These are phyloP conservation scores for Harrya chromipes DNA, from an alignment of 768 basidiomycete species.

Conservation along the genomic window DNA sequence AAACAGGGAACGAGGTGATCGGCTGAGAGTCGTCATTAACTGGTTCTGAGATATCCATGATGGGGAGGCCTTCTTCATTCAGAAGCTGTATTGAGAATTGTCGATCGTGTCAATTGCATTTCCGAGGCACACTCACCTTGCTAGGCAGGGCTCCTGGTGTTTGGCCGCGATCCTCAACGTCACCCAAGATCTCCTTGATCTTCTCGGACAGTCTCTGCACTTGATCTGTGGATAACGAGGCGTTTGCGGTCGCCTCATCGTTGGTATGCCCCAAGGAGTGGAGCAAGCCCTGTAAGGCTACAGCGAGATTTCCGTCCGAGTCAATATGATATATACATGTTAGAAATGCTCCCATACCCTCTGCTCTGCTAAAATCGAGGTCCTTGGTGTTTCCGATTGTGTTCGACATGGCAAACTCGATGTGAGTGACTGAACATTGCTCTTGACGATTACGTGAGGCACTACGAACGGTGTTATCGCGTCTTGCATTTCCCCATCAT, in stretches of 20 bases:
- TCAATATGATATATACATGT: background rate
- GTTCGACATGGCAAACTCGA: conserved; percentile 18
- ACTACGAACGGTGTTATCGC: conserved; percentile 1
- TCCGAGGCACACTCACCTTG: conserved; percentile 51
- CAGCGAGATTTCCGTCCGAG: conserved; percentile 11
- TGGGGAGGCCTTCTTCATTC: conserved; percentile 77
- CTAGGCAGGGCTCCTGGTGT: conserved; percentile 49
- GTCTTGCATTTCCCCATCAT: conserved; percentile 23
- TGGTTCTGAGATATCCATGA: conserved; percentile 74
- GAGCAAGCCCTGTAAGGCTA: conserved; percentile 41
- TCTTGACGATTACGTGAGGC: conserved; percentile 19
- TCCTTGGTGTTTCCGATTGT: conserved; percentile 18
- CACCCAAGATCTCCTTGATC: conserved; percentile 47
- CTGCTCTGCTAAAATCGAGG: conserved; percentile 31
- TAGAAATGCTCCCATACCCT: conserved; percentile 34
- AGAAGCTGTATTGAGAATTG: conserved; percentile 45
- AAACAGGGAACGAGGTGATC: conserved; percentile 15
- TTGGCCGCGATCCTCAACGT: conserved; percentile 41
- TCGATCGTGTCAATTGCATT: conserved; percentile 17
- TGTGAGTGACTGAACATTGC: background rate
- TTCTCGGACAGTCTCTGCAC: conserved; percentile 55
- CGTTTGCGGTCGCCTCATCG: conserved; percentile 1
- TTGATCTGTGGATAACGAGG: conserved; percentile 45
- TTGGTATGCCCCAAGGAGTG: conserved; percentile 31
- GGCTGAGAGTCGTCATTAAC: conserved; percentile 25